Conservation (phyloP, 352 stramenopile genomes). For the Globisporangium cystogenes region DNA sequence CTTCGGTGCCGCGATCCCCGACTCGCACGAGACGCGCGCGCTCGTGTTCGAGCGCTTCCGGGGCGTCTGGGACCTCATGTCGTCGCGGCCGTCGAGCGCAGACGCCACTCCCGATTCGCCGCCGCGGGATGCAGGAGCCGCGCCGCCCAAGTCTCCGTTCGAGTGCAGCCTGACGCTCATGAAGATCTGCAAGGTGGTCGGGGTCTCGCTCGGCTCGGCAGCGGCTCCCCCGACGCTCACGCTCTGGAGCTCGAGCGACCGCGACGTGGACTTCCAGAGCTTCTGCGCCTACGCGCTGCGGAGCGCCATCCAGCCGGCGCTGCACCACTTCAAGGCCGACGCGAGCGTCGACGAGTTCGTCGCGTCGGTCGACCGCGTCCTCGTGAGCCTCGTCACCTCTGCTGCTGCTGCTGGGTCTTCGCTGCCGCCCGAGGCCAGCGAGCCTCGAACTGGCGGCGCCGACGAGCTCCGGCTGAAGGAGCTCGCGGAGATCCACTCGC, state of each 20-base stretch:
- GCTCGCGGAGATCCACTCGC: conserved; percentile 34
- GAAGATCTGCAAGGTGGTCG: conserved; percentile 49
- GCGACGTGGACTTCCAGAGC: conserved; percentile 33
- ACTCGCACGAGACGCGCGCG: conserved; percentile 21
- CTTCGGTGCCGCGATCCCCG: conserved; percentile 28
- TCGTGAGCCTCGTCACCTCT: conserved; percentile 29
- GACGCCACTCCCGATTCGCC: neutral
- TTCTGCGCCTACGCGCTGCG: conserved; percentile 45
- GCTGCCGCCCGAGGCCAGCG: neutral
- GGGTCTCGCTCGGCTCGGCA: conserved; percentile 25
- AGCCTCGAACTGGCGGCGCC: neutral
- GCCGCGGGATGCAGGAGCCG: neutral
- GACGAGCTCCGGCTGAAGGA: conserved; percentile 21
- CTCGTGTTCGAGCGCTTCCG: conserved; percentile 28
- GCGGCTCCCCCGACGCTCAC: conserved; percentile 13
- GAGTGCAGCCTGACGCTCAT: conserved; percentile 54
- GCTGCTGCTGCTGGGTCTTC: neutral
- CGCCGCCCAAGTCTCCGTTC: conserved; percentile 27
- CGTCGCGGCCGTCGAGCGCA: conserved; percentile 8
- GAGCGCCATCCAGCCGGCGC: conserved; percentile 37
- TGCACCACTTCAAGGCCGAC: conserved; percentile 49
- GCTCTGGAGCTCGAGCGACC: conserved; percentile 18
- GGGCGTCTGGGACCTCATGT: conserved; percentile 40
- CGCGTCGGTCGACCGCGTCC: conserved; percentile 31
- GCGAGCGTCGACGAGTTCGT: conserved; percentile 33